Base-by-base conservation (phyloP, 164 flowering plant genomes). In the Chimonanthus praecox region DNA sequence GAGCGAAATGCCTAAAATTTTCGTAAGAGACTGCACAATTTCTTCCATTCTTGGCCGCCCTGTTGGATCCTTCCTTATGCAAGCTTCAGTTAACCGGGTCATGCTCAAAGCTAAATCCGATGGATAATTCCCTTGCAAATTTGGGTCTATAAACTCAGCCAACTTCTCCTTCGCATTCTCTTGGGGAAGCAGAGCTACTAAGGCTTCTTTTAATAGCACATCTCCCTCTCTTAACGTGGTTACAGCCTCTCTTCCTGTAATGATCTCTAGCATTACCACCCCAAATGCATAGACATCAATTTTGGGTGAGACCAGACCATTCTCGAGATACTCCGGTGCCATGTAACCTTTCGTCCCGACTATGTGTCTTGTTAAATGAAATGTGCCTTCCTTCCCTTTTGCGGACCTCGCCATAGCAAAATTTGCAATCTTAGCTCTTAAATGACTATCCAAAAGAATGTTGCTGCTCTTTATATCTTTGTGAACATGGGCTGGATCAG, bases 211-310 rank as follows among this genome's bases (percentile, higher is more conserved):
- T 67, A 84, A 68, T 43, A 67, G 33, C 77, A 62, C 72, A 7
- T 80, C 81, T 64, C 80, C 81, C 13, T 69, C 84, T 50, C 64
- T 80, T 47, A 72, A 58, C 3, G 73, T 49, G n/a, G 72, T 73
- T 60, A 80, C 78, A 64, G 82, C 87, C 64, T 87, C 88, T 79
- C 82, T 87, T 18, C 97, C 97, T 0, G 92, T 83, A 8, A 92
- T 62, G 2, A 89, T 78, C 81, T 92, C 96, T 71, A 90, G 81
- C 81, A 90, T 64, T 68, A 92, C 78, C 68, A 89, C 80, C 72
- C 97, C 97, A 82, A 89, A 90, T 33, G 97, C 86, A 72, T 90
- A 92, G 33, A 90, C 88, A 81, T 92, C 98, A 68, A 88, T 82
- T 82, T 89, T 89, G 16, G 92, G 84, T 4, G 98, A 83, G 71